phyloP scores from a whole-genome alignment of 805 yeast species.

The Yamadazyma philogaea region DNA sequence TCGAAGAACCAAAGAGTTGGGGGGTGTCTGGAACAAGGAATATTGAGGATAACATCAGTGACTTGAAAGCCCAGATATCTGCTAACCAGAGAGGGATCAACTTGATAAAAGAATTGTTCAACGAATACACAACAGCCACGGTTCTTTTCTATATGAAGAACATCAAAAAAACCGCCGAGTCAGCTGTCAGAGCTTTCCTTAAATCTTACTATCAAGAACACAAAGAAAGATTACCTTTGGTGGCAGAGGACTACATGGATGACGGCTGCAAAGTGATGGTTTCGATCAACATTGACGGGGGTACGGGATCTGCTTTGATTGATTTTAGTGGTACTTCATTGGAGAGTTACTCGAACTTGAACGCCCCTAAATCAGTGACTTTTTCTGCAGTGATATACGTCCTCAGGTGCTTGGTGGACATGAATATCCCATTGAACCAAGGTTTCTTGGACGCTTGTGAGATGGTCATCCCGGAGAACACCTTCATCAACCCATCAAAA shows the following conservation, averaged over 20 bases:
- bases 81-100: slow-evolving; percentile 82
- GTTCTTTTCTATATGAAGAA: slow-evolving; percentile 77
- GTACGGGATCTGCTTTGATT: slow-evolving; percentile 21
- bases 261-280: slow-evolving; percentile 18
- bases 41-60: slow-evolving; percentile 32
- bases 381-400: slow-evolving; percentile 84
- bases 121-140: slow-evolving; percentile 56
- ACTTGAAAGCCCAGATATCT: slow-evolving; percentile 79
- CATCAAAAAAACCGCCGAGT: slow-evolving; percentile 75
- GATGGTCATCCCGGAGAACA: slow-evolving; percentile 16
- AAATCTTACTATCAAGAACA: slow-evolving; percentile 33
- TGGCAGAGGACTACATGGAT: slow-evolving; percentile 18
- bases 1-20: slow-evolving; percentile 17
- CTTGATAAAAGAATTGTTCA: slow-evolving; percentile 54
- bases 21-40: slow-evolving; percentile 22
- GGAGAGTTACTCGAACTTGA: slow-evolving; percentile 46
- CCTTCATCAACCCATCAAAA: slow-evolving; percentile 17
- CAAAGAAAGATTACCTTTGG: slow-evolving; percentile 32
- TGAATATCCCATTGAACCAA: slow-evolving; percentile 76
- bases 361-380: slow-evolving; percentile 88
- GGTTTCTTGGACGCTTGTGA: slow-evolving; percentile 20
- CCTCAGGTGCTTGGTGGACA: slow-evolving; percentile 74
- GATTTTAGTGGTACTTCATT: slow-evolving; percentile 27
- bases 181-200: slow-evolving; percentile 51
- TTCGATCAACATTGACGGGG: slow-evolving; percentile 18